These are phyloP conservation scores for Verticillium isaacii DNA, from an alignment of 2,329 filamentous ascomycete genomes.

Conservation along the genomic window DNA sequence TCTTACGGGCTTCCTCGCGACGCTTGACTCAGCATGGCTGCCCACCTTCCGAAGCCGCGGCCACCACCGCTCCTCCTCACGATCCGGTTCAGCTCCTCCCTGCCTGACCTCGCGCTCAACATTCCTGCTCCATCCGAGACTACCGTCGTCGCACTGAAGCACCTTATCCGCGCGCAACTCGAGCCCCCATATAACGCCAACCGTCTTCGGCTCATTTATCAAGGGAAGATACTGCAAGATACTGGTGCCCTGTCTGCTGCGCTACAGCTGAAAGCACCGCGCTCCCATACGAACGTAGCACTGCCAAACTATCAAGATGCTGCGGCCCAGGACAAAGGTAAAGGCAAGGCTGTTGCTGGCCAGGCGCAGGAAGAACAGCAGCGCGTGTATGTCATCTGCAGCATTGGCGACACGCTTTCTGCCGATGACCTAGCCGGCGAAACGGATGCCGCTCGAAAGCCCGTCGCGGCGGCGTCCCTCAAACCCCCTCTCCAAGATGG, in stretches of 20 bases:
- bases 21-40: neutral
- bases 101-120: conserved; percentile 78
- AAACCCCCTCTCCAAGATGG: conserved; percentile 8
- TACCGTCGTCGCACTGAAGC: conserved; percentile 75
- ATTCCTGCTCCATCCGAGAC: conserved; percentile 64
- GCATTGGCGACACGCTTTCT: conserved; percentile 72
- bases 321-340: conserved; percentile 37
- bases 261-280: conserved; percentile 54
- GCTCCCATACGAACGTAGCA: conserved; percentile 27
- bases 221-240: conserved; percentile 81
- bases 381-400: conserved; percentile 88
- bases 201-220: conserved; percentile 83
- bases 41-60: neutral
- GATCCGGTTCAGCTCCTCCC: conserved; percentile 82
- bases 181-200: conserved; percentile 55
- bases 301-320: conserved; percentile 12
- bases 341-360: conserved; percentile 63
- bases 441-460: conserved; percentile 37
- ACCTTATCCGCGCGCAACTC: conserved; percentile 71
- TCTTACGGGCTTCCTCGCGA: neutral
- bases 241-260: conserved; percentile 61
- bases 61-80: conserved; percentile 63
- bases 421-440: conserved; percentile 66
- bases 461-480: conserved; percentile 15
- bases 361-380: conserved; percentile 28